A percentile compares a stretch with the other conserved stretches of the same genome.
Conservation (phyloP, 768 basidiomycete species). For the Hygrocybe coccinea region DNA sequence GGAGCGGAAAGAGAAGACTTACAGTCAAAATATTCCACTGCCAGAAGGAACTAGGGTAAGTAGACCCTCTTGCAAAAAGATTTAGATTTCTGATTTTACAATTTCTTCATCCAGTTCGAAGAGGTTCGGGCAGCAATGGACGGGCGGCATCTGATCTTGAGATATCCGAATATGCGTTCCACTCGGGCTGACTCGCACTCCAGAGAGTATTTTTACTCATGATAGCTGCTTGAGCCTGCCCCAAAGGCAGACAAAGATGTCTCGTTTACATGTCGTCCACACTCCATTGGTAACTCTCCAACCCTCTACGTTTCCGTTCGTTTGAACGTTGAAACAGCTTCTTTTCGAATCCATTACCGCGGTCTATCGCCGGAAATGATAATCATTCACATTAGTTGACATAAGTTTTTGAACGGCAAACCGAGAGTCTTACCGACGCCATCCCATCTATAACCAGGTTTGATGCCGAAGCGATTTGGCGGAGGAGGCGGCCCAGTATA, state of each 20-base stretch:
- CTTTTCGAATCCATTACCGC: conserved; percentile 92
- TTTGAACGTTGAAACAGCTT: conserved; percentile 84
- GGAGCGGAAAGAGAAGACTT: conserved; percentile 59
- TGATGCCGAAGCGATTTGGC: conserved; percentile 93
- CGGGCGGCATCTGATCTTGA: conserved; percentile 53
- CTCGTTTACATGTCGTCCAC: conserved; percentile 82
- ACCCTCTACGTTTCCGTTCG: conserved; percentile 59
- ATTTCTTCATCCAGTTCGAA: conserved; percentile 48
- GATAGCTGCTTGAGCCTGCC: too few species aligned
- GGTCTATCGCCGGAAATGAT: conserved; percentile 45
- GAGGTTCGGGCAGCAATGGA: conserved; percentile 68
- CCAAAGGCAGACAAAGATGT: background rate
- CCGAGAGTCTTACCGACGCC: conserved; percentile 70
- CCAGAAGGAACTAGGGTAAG: conserved; percentile 70
- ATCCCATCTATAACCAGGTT: conserved; percentile 96
- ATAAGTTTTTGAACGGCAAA: background rate
- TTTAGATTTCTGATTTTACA: background rate
- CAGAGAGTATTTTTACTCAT: background rate
- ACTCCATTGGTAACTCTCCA: conserved; percentile 80
- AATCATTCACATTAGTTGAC: background rate
- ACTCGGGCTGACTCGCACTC: background rate
- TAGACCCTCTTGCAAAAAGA: background rate
- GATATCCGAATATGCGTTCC: conserved; percentile 59
- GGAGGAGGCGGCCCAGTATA: conserved; percentile 85
- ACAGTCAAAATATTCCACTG: conserved; percentile 63